phyloP scores from a whole-genome alignment of 306 rosid genomes.

The Abrus precatorius region DNA sequence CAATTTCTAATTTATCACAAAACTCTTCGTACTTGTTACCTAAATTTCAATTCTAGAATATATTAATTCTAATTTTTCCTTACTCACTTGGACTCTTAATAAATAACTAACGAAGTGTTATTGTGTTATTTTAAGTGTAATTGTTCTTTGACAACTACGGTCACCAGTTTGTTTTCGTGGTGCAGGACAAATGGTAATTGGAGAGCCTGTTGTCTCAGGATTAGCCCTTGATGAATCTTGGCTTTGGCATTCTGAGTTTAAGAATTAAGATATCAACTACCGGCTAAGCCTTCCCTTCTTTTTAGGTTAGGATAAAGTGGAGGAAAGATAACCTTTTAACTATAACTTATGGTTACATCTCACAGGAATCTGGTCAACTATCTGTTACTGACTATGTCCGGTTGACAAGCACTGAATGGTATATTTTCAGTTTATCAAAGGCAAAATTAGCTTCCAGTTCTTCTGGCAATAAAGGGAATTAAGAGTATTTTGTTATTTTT shows the following conservation, averaged over 20 bases:
- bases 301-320: constrained; percentile 9
- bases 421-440: constrained; percentile 40
- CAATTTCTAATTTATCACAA: too few species aligned
- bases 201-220: constrained; percentile 90
- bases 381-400: constrained; percentile 85
- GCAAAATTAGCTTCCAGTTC: constrained; percentile 15
- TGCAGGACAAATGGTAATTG: constrained; percentile 85
- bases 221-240: constrained; percentile 87
- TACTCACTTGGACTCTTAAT: too few species aligned
- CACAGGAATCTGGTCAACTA: constrained; percentile 94
- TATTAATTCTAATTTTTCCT: too few species aligned
- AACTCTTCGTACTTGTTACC: too few species aligned
- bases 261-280: constrained; percentile 60
- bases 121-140: background rate
- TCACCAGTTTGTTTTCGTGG: constrained; percentile 31
- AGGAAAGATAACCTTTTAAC: constrained; percentile 41
- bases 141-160: background rate
- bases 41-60: too few species aligned
- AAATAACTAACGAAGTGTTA: too few species aligned
- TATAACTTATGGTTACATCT: background rate
- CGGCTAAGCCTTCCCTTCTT: constrained; percentile 21
- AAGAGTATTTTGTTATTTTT: background rate
- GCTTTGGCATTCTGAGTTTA: constrained; percentile 93
- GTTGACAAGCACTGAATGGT: constrained; percentile 91
- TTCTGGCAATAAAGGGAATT: constrained; percentile 24